A percentile compares a stretch with the other conserved stretches of the same genome.
Conservation (phyloP, 2,329 filamentous ascomycete species). For the Trichocomaceae sp. region DNA sequence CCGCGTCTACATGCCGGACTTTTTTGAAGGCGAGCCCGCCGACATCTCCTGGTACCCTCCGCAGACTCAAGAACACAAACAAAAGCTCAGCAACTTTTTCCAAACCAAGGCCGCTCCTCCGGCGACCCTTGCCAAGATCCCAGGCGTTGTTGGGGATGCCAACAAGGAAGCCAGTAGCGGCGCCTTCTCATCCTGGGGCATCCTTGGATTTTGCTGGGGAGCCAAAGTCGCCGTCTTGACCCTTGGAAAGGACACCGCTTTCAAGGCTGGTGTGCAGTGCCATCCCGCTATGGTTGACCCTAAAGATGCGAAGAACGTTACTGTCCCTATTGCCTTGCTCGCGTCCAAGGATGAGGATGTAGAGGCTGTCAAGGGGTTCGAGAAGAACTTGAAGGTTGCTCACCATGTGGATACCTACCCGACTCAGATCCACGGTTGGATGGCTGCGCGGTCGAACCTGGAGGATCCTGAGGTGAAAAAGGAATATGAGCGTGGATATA, state of each 20-base stretch:
- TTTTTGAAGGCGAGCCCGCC: conserved; percentile 70
- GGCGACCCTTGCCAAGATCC: conserved; percentile 50
- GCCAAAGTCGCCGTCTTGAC: conserved; percentile 52
- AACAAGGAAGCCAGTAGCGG: conserved; percentile 38
- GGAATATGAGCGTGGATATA: conserved; percentile 41
- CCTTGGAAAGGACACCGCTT: conserved; percentile 45
- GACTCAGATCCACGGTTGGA: conserved; percentile 42
- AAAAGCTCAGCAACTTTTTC: conserved; percentile 57
- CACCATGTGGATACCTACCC: conserved; percentile 41
- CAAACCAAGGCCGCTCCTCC: conserved; percentile 51
- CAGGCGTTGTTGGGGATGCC: conserved; percentile 50
- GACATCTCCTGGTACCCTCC: conserved; percentile 57
- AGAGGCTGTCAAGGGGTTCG: conserved; percentile 39
- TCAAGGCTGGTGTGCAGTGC: conserved; percentile 52
- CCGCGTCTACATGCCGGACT: conserved; percentile 85
- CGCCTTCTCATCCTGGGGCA: conserved; percentile 46
- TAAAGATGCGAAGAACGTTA: conserved; percentile 50
- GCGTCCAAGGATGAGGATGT: conserved; percentile 52
- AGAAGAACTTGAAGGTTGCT: conserved; percentile 31
- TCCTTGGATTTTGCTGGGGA: conserved; percentile 58
- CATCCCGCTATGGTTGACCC: conserved; percentile 58
- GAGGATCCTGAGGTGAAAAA: conserved; percentile 35
- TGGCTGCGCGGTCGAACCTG: conserved; percentile 39
- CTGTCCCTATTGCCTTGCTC: conserved; percentile 52
- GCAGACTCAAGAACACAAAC: conserved; percentile 53